Base-by-base conservation (phyloP, 345 rosid species). In the Hypericum androsaemum region DNA sequence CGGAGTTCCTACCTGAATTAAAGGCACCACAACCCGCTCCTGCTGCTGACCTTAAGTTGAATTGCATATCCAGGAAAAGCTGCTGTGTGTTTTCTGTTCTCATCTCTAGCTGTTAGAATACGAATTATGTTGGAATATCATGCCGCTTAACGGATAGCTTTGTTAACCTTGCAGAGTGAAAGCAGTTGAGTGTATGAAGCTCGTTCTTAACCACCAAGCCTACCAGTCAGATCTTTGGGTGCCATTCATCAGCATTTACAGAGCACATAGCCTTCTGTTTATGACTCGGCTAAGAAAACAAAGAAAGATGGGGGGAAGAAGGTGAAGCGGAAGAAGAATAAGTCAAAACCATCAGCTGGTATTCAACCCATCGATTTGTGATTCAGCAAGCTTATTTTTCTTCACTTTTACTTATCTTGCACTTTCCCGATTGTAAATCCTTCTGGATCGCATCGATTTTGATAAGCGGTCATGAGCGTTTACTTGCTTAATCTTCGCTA, bases 1-100 rank as follows among this genome's bases (percentile, higher is more conserved):
- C 84, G 0, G 94, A 92, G 41, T 78, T 80, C 71, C 96, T 92
- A 45, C 98, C 94, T 0, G 94, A 84, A 61, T 43, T 75, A 42
- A 75, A 65, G 56, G 54, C 51, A 67, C 55, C 78, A 10, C 60
- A 76, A 59, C 60, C 53, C 52, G 59, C 59, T 55, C 59, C 72
- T 37, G 64, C 67, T 12, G 64, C 70, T 2, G 62, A 79, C 50
- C 47, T 72, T 58, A 92, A 80, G 80, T 63, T 92, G 63, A 83
- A 79, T 53, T 76, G 88, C 74, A 92, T 76, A 73, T 69, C 77
- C 35, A 78, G 88, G 66, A 70, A 79, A 70, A 81, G 55, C 68
- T 83, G 41, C 61, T 85, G 96, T 83, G 52, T 6, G 78, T 71
- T 37, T 52, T 14, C 43, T 0, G 28, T 47, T 42, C 57, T 10